Base-by-base conservation (phyloP, 1,139 yeast genomes). In the Suhomyces panamericanus region DNA sequence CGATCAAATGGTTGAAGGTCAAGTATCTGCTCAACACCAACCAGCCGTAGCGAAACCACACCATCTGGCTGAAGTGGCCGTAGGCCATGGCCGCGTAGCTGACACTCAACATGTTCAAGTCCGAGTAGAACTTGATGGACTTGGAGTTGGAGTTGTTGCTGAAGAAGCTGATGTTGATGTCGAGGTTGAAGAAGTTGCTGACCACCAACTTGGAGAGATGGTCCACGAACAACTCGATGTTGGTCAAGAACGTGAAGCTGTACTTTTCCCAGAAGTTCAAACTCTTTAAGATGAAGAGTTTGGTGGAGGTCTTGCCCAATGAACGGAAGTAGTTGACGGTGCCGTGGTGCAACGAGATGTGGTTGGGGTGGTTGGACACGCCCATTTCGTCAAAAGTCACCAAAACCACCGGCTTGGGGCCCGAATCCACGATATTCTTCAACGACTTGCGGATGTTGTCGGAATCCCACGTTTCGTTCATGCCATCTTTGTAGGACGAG, bases 41-140 rank as follows among this genome's bases (percentile, higher is more conserved):
- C 97, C 98, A 93, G 2, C 90, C 85, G 70, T 87, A 88, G 53
- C 99, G 75, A 64, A 86, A 93, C 98, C 98, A 93, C 12, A 85
- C 91, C 89, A 93, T 87, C 63, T 93, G 99, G 3, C 96, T 83
- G 52, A 73, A 74, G 65, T 93, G 98, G 4, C 88, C 96, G 54
- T 76, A 75, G 4, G 83, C 70, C 97, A 93, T 90, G 5, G 96
- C 87, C 0, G 85, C 78, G 46, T 83, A 72, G 31, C 84, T 75
- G 8, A 79, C 70, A 41, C 85, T 70, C 56, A 84, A 75, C 66
- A 81, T 78, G 47, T 81, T 75, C 52, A 82, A 72, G 53, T 81
- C 81, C 10, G 81, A 66, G 54, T 75, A 79, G 35, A 82, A 65
- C 48, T 66, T 67, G 28, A 78, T 55, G 20, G 72, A 62, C 4